Base-by-base conservation (phyloP, 148 eudicot species). In the Rhododendron kiyosumense region DNA sequence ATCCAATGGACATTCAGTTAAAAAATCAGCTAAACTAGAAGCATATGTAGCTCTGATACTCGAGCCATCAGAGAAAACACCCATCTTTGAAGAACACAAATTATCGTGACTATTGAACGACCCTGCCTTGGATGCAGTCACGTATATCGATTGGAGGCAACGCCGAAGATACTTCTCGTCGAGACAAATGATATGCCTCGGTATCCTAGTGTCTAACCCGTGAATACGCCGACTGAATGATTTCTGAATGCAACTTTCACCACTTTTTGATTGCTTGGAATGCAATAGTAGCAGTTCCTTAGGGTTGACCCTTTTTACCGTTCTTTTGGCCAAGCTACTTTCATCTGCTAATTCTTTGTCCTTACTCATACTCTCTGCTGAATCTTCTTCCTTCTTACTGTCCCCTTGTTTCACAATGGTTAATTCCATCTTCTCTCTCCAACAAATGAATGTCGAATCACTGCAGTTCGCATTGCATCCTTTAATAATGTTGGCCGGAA, bases 131-230 rank as follows among this genome's bases (percentile, higher is more conserved):
- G 86, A 26, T 54, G 94, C 91, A 82, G 59, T 86, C 9, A 84
- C 41, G 73, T 89, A 91, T 83, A 93, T 90, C 76, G 77, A 48
- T 81, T 91, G 89, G 30, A 93, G 90, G 92, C 96, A 92, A 83
- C 84, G 87, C 80, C 88, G 86, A 65, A 91, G 86, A 87, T 91
- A 93, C 84, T 86, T 91, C 71, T 93, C 96, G 36, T 92, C 94
- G 24, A 86, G 81, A 86, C 90, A 88, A 43, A 91, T 85, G 18
- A 92, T 84, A 78, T 91, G 88, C 82, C 79, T 91, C 8, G 94
- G 94, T 41, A 91, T 74, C 38, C 74, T 82, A 30, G 73, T 84
- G 43, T 85, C 76, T 34, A 81, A 71, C 34, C 79, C 81, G 26
- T 34, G 81, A 57, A 87, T 65, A n/a, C 63, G 73, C 20, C n/a